A percentile compares a stretch with the other conserved stretches of the same genome.
Conservation (phyloP, 805 yeast species). For the Blastobotrys mokoenaii region DNA sequence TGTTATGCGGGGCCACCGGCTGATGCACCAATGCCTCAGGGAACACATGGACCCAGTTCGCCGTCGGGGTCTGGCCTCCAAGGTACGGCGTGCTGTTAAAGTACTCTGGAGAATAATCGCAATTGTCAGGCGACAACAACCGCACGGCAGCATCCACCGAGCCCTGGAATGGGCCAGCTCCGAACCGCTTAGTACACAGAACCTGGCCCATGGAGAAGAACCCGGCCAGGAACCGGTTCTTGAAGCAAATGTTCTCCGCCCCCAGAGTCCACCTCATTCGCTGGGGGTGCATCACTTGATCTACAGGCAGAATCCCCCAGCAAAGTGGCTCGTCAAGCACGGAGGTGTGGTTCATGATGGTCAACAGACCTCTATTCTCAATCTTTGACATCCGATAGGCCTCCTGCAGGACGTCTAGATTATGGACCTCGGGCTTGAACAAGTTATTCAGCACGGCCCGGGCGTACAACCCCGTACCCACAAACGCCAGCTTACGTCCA, state of each 20-base stretch:
- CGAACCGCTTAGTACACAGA: conserved; percentile 80
- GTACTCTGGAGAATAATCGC: conserved; percentile 5
- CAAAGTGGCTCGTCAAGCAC: conserved; percentile 77
- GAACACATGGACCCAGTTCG: conserved; percentile 79
- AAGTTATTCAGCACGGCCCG: conserved; percentile 51
- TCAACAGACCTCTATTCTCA: conserved; percentile 69
- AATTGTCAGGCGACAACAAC: conserved; percentile 39
- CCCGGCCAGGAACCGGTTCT: conserved; percentile 18
- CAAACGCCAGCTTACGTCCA: conserved; percentile 61
- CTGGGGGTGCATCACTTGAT: conserved; percentile 51
- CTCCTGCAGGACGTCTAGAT: conserved; percentile 53
- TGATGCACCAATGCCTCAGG: conserved; percentile 95
- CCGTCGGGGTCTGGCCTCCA: background rate
- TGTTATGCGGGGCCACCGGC: conserved; percentile 59
- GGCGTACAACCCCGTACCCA: conserved; percentile 54
- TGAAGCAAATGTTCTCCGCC: conserved; percentile 83
- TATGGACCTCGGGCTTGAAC: conserved; percentile 55
- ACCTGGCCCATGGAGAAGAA: conserved; percentile 87
- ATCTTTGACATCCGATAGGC: conserved; percentile 54
- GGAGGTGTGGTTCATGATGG: conserved; percentile 80
- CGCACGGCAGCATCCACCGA: conserved; percentile 81
- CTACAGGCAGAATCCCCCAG: conserved; percentile 80
- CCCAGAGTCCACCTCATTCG: conserved; percentile 90
- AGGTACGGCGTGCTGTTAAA: background rate
- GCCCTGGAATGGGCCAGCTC: conserved; percentile 88